Evolutionary conservation across 2,329 filamentous ascomycete species (phyloP).

Genomic region (Myriosclerotinia curreyana): DNA sequence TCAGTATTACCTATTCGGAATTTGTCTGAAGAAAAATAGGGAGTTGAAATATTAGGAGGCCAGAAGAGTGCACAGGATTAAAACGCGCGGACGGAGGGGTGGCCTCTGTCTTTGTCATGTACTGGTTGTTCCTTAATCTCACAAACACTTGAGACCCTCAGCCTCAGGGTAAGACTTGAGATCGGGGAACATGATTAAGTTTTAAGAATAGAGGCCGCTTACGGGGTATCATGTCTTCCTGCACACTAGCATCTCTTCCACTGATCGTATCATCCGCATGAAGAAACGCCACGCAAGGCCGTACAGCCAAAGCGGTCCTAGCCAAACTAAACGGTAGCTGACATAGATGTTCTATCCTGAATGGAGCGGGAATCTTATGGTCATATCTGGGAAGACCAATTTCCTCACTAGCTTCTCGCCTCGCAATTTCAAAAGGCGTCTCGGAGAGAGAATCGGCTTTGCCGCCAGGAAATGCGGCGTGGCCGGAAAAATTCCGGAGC

Average conservation of each 20-base stretch:
- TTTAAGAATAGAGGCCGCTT: no score
- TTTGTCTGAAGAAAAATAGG: no score
- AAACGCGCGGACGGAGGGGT: no score
- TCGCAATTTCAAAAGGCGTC: slow-evolving; percentile 73
- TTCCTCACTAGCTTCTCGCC: slow-evolving; percentile 88
- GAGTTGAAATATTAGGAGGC: no score
- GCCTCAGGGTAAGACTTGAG: no score
- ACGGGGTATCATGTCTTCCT: slow-evolving; percentile 71
- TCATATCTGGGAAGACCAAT: slow-evolving; percentile 81
- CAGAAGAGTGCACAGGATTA: no score
- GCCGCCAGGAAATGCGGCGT: slow-evolving; percentile 83
- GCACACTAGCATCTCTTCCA: slow-evolving; percentile 48
- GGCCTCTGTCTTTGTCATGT: no score
- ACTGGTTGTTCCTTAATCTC: no score
- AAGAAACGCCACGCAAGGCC: slow-evolving; percentile 75
- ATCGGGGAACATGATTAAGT: no score
- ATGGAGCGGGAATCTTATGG: slow-evolving; percentile 66
- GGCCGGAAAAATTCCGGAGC: slow-evolving; percentile 70
- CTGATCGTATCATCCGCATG: slow-evolving; percentile 54
- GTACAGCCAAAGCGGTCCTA: slow-evolving; percentile 69
- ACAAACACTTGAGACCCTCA: no score
- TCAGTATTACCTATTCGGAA: no score
- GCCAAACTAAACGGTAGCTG: slow-evolving; percentile 74
- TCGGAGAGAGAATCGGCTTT: slow-evolving; percentile 59
- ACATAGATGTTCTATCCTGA: slow-evolving; percentile 84